These are phyloP conservation scores for Sechiopsis laciniata DNA, from an alignment of 306 rosid genomes.

Conservation along the genomic window DNA sequence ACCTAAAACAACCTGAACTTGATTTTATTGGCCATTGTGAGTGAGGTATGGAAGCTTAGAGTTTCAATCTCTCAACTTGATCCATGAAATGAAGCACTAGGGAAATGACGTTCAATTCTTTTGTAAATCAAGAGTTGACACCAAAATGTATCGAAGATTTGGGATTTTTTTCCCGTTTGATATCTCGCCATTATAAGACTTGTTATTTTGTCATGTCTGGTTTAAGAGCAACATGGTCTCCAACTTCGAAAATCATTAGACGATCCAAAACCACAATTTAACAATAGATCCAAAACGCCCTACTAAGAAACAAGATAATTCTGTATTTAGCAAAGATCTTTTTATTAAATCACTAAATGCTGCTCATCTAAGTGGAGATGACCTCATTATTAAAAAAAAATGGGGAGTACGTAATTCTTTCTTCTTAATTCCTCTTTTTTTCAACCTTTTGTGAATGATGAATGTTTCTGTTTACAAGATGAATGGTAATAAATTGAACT, in stretches of 20 bases:
- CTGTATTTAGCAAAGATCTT: background rate
- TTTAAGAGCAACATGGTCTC: background rate
- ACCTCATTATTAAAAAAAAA: background rate
- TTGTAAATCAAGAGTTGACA: constrained; percentile 10
- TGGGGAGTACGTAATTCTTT: background rate
- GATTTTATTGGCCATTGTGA: background rate
- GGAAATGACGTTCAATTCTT: constrained; percentile 9
- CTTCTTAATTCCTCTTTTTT: background rate
- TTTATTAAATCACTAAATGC: background rate
- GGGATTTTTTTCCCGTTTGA: background rate
- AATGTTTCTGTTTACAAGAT: constrained; percentile 40
- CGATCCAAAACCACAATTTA: background rate
- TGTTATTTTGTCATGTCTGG: background rate
- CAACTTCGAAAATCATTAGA: background rate
- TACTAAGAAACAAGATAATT: background rate
- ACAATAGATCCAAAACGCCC: background rate
- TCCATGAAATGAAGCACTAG: constrained; percentile 9
- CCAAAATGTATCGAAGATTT: background rate
- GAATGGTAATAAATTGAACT: constrained; percentile 27
- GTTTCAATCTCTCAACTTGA: background rate
- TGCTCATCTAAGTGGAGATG: background rate
- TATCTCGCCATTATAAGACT: background rate
- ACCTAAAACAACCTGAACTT: no score
- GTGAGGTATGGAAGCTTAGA: background rate
- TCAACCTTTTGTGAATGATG: constrained; percentile 28